phyloP scores from a whole-genome alignment of 2,329 filamentous ascomycete genomes.

The Clonostachys byssicola region DNA sequence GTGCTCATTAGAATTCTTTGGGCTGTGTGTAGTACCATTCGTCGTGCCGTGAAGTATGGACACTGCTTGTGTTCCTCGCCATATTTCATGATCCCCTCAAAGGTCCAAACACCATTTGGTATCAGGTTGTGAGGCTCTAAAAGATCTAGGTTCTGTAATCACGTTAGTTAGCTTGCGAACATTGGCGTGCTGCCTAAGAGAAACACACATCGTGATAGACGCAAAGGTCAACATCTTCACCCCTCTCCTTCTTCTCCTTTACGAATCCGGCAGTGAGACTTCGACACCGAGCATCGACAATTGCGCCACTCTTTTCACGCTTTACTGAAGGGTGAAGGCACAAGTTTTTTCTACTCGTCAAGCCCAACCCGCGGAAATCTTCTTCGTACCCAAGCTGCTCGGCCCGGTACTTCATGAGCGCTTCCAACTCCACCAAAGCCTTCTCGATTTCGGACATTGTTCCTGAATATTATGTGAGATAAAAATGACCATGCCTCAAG shows the following conservation, averaged over 20 bases:
- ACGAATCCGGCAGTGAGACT: constrained; percentile 96
- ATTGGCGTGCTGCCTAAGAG: not conserved
- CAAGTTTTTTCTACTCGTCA: constrained; percentile 95
- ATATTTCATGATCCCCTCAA: constrained; percentile 84
- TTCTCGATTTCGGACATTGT: constrained; percentile 99
- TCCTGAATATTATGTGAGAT: constrained; percentile 30
- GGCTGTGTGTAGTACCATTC: constrained; percentile 64
- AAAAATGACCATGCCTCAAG: not conserved
- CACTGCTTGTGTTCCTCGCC: constrained; percentile 96
- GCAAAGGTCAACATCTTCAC: constrained; percentile 91
- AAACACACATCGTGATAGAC: constrained; percentile 81
- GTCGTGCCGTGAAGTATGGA: constrained; percentile 90
- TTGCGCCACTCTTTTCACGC: constrained; percentile 87
- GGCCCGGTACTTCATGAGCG: constrained; percentile 89
- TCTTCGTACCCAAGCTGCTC: constrained; percentile 87
- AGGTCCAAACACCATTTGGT: constrained; percentile 91
- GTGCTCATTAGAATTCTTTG: not conserved
- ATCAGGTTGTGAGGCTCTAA: constrained; percentile 93
- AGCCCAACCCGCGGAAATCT: constrained; percentile 85
- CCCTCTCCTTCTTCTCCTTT: constrained; percentile 93
- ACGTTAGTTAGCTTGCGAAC: constrained; percentile 8
- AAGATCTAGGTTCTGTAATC: constrained; percentile 75
- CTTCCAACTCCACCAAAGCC: constrained; percentile 84
- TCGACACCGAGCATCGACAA: constrained; percentile 94
- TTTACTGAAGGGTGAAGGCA: constrained; percentile 96